phyloP scores from a whole-genome alignment of 1,139 yeast species.

The Blastobotrys illinoisensis region DNA sequence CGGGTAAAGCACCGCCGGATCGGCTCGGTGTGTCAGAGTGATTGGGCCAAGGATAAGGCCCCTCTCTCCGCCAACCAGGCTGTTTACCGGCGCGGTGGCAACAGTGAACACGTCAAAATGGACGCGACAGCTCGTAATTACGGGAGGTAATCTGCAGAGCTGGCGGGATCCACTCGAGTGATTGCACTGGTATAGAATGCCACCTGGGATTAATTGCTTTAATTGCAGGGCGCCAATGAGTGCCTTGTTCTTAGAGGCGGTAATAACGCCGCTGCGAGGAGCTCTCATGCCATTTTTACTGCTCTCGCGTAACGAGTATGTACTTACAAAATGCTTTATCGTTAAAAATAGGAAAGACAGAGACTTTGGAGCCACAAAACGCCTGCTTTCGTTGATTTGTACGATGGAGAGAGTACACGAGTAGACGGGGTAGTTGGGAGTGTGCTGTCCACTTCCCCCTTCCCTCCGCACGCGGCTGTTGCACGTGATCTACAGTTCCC shows the following conservation, averaged over 20 bases:
- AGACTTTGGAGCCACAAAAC: background rate
- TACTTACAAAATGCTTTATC: background rate
- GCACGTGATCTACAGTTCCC: background rate
- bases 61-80: background rate
- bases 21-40: background rate
- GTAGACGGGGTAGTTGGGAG: background rate
- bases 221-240: too few relatives aligned
- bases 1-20: background rate
- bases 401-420: background rate
- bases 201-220: too few relatives aligned
- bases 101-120: background rate
- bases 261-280: background rate
- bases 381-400: background rate
- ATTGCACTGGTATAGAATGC: too few relatives aligned
- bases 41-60: too few relatives aligned
- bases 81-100: background rate
- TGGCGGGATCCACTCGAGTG: too few relatives aligned
- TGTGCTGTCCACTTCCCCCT: background rate
- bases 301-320: background rate
- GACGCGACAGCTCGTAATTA: too few relatives aligned
- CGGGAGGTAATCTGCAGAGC: too few relatives aligned
- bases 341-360: background rate
- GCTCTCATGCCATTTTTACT: background rate
- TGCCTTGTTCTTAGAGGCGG: background rate
- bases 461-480: background rate